These are phyloP conservation scores for Yamadazyma sp. DNA, from an alignment of 1,139 yeast species.

Conservation along the genomic window DNA sequence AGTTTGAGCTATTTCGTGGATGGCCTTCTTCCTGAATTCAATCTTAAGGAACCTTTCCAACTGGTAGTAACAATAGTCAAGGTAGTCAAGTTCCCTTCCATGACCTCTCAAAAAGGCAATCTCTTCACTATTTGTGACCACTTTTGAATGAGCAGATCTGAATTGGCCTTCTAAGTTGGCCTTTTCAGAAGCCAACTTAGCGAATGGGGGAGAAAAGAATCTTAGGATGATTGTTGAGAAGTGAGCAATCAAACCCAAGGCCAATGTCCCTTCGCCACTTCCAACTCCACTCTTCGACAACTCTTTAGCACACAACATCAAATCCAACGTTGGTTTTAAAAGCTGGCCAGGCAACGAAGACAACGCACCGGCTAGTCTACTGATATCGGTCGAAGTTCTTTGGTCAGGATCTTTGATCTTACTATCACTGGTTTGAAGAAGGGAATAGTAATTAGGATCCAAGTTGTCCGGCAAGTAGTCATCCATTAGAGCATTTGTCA, in stretches of 20 bases:
- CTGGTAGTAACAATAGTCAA: constrained; percentile 81
- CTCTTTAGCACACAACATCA: constrained; percentile 79
- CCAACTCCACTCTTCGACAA: constrained; percentile 74
- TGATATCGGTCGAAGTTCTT: constrained; percentile 75
- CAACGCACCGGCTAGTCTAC: constrained; percentile 69
- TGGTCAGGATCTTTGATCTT: constrained; percentile 77
- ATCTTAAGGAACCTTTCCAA: constrained; percentile 76
- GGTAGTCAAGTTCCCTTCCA: constrained; percentile 69
- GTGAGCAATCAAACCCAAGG: constrained; percentile 80
- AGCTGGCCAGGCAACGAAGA: constrained; percentile 84
- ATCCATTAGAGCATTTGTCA: constrained; percentile 64
- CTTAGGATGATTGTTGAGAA: constrained; percentile 72
- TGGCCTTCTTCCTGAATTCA: constrained; percentile 73
- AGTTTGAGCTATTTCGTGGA: constrained; percentile 75
- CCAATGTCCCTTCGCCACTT: constrained; percentile 81
- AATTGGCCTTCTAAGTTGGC: constrained; percentile 86
- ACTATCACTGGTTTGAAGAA: constrained; percentile 56
- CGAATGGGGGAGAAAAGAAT: constrained; percentile 87
- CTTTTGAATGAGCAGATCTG: constrained; percentile 77
- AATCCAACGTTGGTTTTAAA: constrained; percentile 80
- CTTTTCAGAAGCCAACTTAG: constrained; percentile 73
- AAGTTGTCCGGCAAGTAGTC: constrained; percentile 66
- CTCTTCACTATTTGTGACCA: constrained; percentile 80
- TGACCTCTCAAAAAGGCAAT: constrained; percentile 86
- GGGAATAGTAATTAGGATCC: constrained; percentile 46